Conservation (phyloP, 2,329 filamentous ascomycete genomes). For the Myotisia sp. region DNA sequence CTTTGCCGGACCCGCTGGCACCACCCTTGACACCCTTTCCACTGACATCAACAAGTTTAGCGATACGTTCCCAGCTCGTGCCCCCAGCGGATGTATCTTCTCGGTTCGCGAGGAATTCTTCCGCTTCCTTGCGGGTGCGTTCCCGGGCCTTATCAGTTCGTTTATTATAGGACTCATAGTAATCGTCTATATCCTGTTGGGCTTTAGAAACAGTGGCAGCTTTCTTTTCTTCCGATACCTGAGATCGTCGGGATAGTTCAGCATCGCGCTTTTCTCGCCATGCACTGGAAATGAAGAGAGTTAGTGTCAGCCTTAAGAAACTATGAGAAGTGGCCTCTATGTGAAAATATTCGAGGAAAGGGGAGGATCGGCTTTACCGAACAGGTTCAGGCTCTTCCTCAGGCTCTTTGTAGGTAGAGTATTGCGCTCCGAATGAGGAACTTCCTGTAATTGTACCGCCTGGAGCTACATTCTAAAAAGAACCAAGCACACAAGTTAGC, state of each 20-base stretch:
- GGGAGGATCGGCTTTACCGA: too few relatives aligned
- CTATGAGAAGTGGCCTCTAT: neutral
- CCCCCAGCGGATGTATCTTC: slow-evolving; percentile 91
- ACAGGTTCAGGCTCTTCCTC: slow-evolving; percentile 84
- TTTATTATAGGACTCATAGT: slow-evolving; percentile 98
- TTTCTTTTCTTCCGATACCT: slow-evolving; percentile 70
- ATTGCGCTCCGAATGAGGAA: slow-evolving; percentile 42
- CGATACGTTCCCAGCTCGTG: slow-evolving; percentile 96
- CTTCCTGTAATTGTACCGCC: slow-evolving; percentile 67
- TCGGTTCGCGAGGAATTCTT: slow-evolving; percentile 74
- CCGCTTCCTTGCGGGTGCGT: slow-evolving; percentile 80
- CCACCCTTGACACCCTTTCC: slow-evolving; percentile 83
- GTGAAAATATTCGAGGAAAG: slow-evolving; percentile 1
- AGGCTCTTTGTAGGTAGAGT: slow-evolving; percentile 38
- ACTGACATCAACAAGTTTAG: slow-evolving; percentile 92
- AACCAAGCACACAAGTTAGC: neutral
- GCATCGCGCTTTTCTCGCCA: slow-evolving; percentile 86
- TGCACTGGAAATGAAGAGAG: slow-evolving; percentile 34
- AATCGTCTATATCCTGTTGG: slow-evolving; percentile 90
- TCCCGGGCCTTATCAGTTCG: slow-evolving; percentile 90
- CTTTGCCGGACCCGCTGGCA: slow-evolving; percentile 81
- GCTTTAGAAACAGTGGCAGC: slow-evolving; percentile 76
- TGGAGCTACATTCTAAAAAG: slow-evolving; percentile 51
- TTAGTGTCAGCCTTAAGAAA: slow-evolving; percentile 3
- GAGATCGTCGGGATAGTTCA: slow-evolving; percentile 66